Evolutionary conservation across 2,329 filamentous ascomycete genomes (phyloP).

Genomic region (Talaromyces marneffei): DNA sequence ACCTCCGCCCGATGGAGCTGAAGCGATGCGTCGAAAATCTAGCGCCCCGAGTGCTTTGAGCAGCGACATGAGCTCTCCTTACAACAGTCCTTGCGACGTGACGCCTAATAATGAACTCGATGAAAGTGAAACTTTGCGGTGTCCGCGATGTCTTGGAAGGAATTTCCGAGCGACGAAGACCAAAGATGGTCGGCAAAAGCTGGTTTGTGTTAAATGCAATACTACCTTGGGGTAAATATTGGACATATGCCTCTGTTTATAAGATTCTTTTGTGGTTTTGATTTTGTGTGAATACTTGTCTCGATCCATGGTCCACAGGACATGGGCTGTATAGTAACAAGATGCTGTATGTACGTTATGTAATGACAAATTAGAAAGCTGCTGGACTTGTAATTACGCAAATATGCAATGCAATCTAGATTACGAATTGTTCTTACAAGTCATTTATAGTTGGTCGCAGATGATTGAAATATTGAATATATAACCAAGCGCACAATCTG

Average conservation of each 20-base stretch:
- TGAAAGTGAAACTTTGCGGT: constrained; percentile 41
- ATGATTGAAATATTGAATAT: background rate
- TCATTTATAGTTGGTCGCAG: background rate
- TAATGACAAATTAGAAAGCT: background rate
- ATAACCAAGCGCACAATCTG: background rate
- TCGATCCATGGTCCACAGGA: background rate
- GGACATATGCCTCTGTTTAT: background rate
- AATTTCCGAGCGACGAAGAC: constrained; percentile 59
- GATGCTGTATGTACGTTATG: background rate
- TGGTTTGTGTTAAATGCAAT: constrained; percentile 57
- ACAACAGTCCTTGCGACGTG: constrained; percentile 38
- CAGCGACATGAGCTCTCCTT: constrained; percentile 47
- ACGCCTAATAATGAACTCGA: background rate
- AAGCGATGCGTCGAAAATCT: constrained; percentile 26
- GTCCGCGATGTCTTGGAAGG: constrained; percentile 54
- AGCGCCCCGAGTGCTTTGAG: constrained; percentile 54
- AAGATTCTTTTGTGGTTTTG: background rate
- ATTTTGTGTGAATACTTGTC: background rate
- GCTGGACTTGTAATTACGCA: background rate
- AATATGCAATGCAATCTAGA: background rate
- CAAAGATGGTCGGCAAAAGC: constrained; percentile 45
- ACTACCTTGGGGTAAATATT: constrained; percentile 10
- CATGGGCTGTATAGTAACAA: background rate
- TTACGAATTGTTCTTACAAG: background rate
- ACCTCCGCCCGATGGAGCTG: constrained; percentile 11